Base-by-base conservation (phyloP, 441 rosid species). In the Caryocar brasiliense region DNA sequence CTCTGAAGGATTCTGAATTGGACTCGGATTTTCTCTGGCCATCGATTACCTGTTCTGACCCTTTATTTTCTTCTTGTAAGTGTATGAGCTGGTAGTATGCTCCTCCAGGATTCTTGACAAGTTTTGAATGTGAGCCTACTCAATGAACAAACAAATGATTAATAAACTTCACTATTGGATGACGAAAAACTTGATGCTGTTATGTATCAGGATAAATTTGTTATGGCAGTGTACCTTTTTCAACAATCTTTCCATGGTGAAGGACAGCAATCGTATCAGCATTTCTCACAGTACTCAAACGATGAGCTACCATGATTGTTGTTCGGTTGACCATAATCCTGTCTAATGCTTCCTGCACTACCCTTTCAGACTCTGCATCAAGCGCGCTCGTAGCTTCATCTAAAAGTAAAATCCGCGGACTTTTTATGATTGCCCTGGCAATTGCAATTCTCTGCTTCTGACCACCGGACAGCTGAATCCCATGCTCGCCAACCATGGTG, bases 301-400 rank as follows among this genome's bases (percentile, higher is more conserved):
- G 86, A 51, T 85, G 97, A 11, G 95, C 97, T 40, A 85, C 81
- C 1, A 85, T 55, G 3, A 81, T 68, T 1, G 92, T 83, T 10
- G 95, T 88, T 58, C 95, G 58, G 38, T 82, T 79, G 4, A 76
- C 65, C 96, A 79, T 80, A 23, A 82, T 71, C 62, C 79, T 74
- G 61, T 79, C 92, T 13, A 88, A 47, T 6, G 97, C 87, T 45
- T 79, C 85, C 57, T 88, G 92, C 47, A 85, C 95, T 10, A 74
- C 40, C 26, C 81, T 74, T 51, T 88, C 87, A 0, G 95, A 85
- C 51, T 80, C 89, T 22, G 86, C 79, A 52, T 87, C 92, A 2
- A 85, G 77, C 3, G 95, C 83, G 41, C 94, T 87, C 6, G 93
- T 88, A 9, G 87, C 95, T 72, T 87, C 96, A 34, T 84, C 94